phyloP scores from a whole-genome alignment of 495 filamentous ascomycete genomes.

The Bacidia gigantensis region DNA sequence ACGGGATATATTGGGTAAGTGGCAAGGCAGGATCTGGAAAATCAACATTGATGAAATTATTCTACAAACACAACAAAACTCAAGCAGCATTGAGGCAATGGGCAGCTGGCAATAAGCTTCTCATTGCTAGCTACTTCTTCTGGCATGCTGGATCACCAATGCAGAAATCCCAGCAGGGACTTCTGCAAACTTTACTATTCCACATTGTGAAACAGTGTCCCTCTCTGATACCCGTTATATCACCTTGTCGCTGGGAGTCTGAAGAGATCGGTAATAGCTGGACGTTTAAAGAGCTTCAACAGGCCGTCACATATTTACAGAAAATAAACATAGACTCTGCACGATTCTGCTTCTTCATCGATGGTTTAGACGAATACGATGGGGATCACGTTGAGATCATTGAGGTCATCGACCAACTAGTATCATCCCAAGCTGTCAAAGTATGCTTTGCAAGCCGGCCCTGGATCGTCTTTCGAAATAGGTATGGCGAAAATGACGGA shows the following conservation, averaged over 20 bases:
- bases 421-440: constrained; percentile 24
- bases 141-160: constrained; percentile 28
- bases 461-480: constrained; percentile 30
- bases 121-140: constrained; percentile 32
- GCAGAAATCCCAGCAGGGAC: constrained; percentile 31
- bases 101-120: constrained; percentile 22
- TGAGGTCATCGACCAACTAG: constrained; percentile 11
- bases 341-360: constrained; percentile 33
- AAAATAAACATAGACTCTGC: neutral
- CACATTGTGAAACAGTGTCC: constrained; percentile 25
- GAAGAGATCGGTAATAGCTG: neutral
- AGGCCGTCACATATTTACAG: neutral
- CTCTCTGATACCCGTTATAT: constrained; percentile 21
- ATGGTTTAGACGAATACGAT: constrained; percentile 32
- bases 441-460: constrained; percentile 39
- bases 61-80: constrained; percentile 15
- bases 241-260: neutral
- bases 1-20: constrained; percentile 24
- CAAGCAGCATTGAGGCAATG: constrained; percentile 15
- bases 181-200: constrained; percentile 29
- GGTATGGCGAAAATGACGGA: constrained; percentile 21
- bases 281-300: neutral
- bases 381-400: constrained; percentile 16
- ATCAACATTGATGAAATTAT: constrained; percentile 34
- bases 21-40: constrained; percentile 34